These are phyloP conservation scores for Erythrophleum fordii DNA, from an alignment of 306 rosid species.

Conservation along the genomic window DNA sequence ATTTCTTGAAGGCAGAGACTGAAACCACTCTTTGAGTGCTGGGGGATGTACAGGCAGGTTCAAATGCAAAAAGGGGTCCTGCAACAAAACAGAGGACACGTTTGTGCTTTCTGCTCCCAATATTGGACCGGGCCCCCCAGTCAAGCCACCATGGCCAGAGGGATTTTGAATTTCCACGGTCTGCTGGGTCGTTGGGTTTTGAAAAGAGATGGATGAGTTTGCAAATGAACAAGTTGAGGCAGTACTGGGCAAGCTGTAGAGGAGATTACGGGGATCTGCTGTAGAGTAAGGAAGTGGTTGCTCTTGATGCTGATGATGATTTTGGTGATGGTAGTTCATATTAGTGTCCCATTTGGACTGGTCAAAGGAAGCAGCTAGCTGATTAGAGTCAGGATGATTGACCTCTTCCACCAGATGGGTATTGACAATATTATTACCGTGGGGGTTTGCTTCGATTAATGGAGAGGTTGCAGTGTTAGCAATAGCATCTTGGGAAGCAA, in stretches of 20 bases:
- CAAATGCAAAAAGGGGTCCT: slow-evolving; percentile 64
- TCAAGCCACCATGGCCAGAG: background rate
- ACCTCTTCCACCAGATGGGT: slow-evolving; percentile 35
- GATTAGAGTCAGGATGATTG: slow-evolving; percentile 30
- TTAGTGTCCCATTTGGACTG: background rate
- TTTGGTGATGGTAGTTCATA: slow-evolving; percentile 13
- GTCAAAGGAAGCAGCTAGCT: slow-evolving; percentile 19
- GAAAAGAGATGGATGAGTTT: slow-evolving; percentile 55
- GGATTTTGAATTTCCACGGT: slow-evolving; percentile 31
- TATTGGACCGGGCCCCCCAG: slow-evolving; percentile 22
- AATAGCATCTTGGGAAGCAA: slow-evolving; percentile 30
- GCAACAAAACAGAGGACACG: slow-evolving; percentile 34
- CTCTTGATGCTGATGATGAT: slow-evolving; percentile 23
- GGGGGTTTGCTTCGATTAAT: slow-evolving; percentile 28
- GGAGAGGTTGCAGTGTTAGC: slow-evolving; percentile 22
- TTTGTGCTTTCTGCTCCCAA: slow-evolving; percentile 35
- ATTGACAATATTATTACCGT: slow-evolving; percentile 7
- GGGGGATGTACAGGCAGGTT: slow-evolving; percentile 67
- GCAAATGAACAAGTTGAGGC: slow-evolving; percentile 47
- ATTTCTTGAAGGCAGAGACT: slow-evolving; percentile 50
- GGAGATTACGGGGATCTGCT: slow-evolving; percentile 68
- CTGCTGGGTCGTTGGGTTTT: slow-evolving; percentile 40
- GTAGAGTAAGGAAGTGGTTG: slow-evolving; percentile 40
- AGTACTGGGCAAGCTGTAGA: slow-evolving; percentile 48
- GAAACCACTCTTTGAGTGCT: slow-evolving; percentile 50